Conservation (phyloP, 2,329 filamentous ascomycete genomes). For the Talaromyces sp. region DNA sequence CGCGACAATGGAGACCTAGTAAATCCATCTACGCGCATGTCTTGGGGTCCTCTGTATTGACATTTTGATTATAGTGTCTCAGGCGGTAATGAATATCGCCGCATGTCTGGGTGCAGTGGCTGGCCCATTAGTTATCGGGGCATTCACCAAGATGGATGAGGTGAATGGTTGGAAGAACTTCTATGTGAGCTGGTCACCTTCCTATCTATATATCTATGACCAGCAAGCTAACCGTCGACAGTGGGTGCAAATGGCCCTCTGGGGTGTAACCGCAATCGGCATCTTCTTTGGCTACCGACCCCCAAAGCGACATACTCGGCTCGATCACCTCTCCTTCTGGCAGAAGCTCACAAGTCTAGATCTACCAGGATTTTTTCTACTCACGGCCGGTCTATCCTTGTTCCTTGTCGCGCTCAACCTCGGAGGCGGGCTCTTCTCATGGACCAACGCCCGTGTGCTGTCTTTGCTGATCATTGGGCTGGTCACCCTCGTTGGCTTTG, state of each 20-base stretch:
- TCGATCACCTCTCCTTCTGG: conserved; percentile 4
- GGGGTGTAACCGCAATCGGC: not conserved
- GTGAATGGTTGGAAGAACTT: conserved; percentile 3
- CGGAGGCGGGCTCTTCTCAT: not conserved
- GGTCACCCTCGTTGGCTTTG: not conserved
- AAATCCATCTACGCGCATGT: not conserved
- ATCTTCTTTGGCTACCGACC: conserved; percentile 5
- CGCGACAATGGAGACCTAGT: conserved; percentile 3
- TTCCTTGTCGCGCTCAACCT: not conserved
- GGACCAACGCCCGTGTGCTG: not conserved
- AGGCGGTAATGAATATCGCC: conserved; percentile 5
- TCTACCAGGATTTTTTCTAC: not conserved
- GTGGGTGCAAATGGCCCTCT: conserved; percentile 7
- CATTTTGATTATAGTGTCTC: conserved; percentile 5
- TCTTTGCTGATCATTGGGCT: not conserved
- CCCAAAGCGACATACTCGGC: not conserved
- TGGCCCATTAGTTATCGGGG: not conserved
- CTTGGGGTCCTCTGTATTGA: not conserved
- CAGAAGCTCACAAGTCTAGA: not conserved
- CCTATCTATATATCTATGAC: not conserved
- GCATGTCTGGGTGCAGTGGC: not conserved
- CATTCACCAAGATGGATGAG: not conserved
- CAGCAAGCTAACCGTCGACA: not conserved
- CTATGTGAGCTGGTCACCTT: not conserved
- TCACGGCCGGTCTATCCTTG: not conserved